Conservation (phyloP, 306 rosid species). For the cucumber (Cucumis sativus) region Cucumber_9930_V3 NC_026657.2:8385501-8386000, state of each 20-base stretch:
- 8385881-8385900: background rate
- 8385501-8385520: conserved; percentile 86
- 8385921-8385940: background rate
- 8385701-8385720: conserved; percentile 4
- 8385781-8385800: background rate
- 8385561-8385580: conserved; percentile 30
- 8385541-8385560: conserved; percentile 68
- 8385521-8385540: conserved; percentile 84
- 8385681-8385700: background rate
- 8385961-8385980: background rate
- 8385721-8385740: background rate
- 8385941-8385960: background rate
- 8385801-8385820: background rate
- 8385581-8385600: background rate
- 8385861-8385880: background rate
- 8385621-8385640: background rate
- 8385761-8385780: background rate
- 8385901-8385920: background rate
- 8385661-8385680: background rate
- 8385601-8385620: background rate
- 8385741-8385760: background rate
- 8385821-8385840: background rate
- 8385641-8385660: background rate
- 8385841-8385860: background rate
- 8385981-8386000: background rate